Conservation (phyloP, 805 yeast genomes). For the Scheffersomyces spartinae region DNA sequence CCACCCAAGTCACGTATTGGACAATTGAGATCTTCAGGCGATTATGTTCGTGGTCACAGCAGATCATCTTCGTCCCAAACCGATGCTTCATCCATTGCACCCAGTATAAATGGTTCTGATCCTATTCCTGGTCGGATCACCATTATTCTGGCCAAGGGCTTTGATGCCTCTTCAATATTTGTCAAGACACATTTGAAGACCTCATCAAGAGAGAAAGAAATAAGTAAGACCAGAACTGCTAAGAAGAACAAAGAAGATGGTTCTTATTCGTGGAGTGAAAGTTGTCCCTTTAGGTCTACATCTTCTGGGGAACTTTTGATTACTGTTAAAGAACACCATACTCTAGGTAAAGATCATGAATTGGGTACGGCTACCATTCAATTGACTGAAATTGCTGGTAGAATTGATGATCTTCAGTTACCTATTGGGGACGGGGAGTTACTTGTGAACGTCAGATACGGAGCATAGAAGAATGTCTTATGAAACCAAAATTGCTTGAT, state of each 20-base stretch:
- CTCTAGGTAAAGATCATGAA: conserved; percentile 58
- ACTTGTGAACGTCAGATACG: conserved; percentile 26
- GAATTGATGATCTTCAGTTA: conserved; percentile 28
- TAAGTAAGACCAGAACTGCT: conserved; percentile 51
- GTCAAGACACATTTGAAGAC: conserved; percentile 43
- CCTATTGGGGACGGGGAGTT: conserved; percentile 30
- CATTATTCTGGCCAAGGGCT: conserved; percentile 35
- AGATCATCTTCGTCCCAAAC: conserved; percentile 14
- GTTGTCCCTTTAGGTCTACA: conserved; percentile 55
- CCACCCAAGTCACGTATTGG: conserved; percentile 24
- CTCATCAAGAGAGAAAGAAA: conserved; percentile 37
- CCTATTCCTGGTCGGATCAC: conserved; percentile 44
- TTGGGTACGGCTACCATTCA: conserved; percentile 47
- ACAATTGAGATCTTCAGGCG: conserved; percentile 7
- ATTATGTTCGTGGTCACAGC: conserved; percentile 6
- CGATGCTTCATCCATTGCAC: conserved; percentile 23
- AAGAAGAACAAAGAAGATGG: conserved; percentile 37
- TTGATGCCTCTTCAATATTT: conserved; percentile 28
- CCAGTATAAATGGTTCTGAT: conserved; percentile 21
- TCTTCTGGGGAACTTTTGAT: conserved; percentile 50
- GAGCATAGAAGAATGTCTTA: too few species aligned
- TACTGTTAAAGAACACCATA: conserved; percentile 53
- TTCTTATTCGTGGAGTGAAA: conserved; percentile 46
- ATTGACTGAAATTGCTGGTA: conserved; percentile 39
- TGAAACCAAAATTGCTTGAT: too few species aligned